These are phyloP conservation scores for Ricinus communis DNA, from an alignment of 345 rosid species.

Conservation along the genomic window DNA sequence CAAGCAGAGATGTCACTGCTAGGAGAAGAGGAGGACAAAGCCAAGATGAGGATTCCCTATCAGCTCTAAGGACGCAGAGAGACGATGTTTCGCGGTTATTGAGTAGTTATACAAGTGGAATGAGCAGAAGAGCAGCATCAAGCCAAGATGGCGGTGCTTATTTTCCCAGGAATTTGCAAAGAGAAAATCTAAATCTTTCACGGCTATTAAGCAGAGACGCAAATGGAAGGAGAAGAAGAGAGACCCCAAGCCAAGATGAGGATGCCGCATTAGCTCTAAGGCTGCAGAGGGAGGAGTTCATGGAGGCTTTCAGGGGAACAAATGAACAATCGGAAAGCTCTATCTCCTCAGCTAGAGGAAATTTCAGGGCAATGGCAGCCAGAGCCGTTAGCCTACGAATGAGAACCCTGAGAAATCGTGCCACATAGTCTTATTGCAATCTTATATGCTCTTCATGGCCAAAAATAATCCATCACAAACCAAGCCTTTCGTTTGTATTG, in stretches of 20 bases:
- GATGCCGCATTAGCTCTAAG: conserved; percentile 79
- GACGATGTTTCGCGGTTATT: conserved; percentile 20
- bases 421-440: background rate
- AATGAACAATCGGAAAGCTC: conserved; percentile 30
- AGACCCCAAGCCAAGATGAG: conserved; percentile 53
- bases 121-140: conserved; percentile 36
- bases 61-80: conserved; percentile 7
- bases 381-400: conserved; percentile 56
- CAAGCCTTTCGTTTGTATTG: too few relatives aligned
- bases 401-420: conserved; percentile 43
- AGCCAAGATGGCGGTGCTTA: conserved; percentile 66
- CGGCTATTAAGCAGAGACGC: conserved; percentile 20
- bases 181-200: conserved; percentile 44
- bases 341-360: conserved; percentile 65
- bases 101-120: conserved; percentile 28
- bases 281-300: conserved; percentile 82
- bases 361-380: conserved; percentile 89
- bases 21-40: conserved; percentile 21
- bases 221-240: conserved; percentile 25
- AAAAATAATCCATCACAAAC: too few relatives aligned
- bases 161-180: conserved; percentile 63
- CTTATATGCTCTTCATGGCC: too few relatives aligned
- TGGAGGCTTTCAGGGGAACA: conserved; percentile 51
- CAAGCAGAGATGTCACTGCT: conserved; percentile 1
- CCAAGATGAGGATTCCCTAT: conserved; percentile 13